Percentiles rank a stretch among this genome's conserved stretches.
Conservation (phyloP, 352 stramenopile genomes). For the Globisporangium ultimum region DNA sequence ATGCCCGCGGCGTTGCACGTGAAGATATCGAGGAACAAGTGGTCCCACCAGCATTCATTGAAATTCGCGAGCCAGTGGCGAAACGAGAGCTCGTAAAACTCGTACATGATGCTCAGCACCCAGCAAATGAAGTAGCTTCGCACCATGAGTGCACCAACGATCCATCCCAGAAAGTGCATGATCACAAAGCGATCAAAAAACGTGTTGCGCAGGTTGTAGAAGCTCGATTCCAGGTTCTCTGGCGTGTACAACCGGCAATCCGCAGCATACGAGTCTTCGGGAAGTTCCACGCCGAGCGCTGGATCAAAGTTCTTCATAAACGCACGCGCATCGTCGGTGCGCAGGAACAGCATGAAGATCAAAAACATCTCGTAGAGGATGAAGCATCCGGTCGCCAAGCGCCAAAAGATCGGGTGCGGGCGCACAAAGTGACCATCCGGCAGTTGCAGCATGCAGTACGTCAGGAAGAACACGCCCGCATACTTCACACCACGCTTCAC, state of each 20-base stretch:
- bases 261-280: conserved; percentile 75
- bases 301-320: conserved; percentile 87
- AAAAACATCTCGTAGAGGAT: conserved; percentile 92
- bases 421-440: conserved; percentile 85
- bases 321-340: conserved; percentile 68
- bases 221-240: conserved; percentile 75
- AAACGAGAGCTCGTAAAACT: conserved; percentile 88
- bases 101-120: conserved; percentile 81
- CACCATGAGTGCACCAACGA: conserved; percentile 84
- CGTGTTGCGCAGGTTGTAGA: conserved; percentile 76
- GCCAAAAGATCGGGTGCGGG: conserved; percentile 90
- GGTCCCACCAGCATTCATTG: conserved; percentile 96
- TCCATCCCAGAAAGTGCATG: conserved; percentile 90
- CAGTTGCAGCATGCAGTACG: conserved; percentile 84
- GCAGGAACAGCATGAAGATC: conserved; percentile 83
- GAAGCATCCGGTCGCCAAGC: conserved; percentile 86
- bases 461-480: conserved; percentile 79
- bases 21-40: conserved; percentile 92
- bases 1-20: conserved; percentile 93
- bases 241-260: conserved; percentile 87
- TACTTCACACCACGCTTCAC: conserved; percentile 79
- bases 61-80: conserved; percentile 93
- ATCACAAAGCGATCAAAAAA: conserved; percentile 88
- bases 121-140: conserved; percentile 82
- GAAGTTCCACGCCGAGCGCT: conserved; percentile 67